Conservation (phyloP, 371 early-diverging fungal species). For the Zychaea mexicana region DNA sequence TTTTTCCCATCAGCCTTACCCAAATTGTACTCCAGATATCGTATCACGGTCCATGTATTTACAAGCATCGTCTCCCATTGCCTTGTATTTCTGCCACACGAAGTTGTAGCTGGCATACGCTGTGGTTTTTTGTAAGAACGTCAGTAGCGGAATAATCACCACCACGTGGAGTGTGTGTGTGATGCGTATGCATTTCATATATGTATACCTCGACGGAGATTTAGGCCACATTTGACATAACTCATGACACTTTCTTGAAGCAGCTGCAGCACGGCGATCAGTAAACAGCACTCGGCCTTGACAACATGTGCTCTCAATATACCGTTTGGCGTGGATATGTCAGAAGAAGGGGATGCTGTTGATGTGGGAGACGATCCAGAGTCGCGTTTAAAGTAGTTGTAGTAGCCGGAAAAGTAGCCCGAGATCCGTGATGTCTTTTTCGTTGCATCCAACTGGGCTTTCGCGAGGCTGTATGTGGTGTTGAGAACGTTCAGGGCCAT, state of each 20-base stretch:
- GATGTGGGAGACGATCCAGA: conserved; percentile 1
- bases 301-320: conserved; percentile 61
- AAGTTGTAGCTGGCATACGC: conserved; percentile 45
- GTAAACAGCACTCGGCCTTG: conserved; percentile 59
- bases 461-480: conserved; percentile 24
- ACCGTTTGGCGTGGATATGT: conserved; percentile 34
- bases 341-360: conserved; percentile 1
- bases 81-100: conserved; percentile 52
- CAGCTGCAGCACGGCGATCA: conserved; percentile 59
- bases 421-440: conserved; percentile 27
- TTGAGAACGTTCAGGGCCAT: conserved; percentile 24
- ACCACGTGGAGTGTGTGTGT: no score
- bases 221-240: conserved; percentile 63
- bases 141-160: no score
- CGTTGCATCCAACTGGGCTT: conserved; percentile 28
- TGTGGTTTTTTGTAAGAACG: conserved; percentile 7
- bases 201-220: conserved; percentile 34
- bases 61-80: conserved; percentile 35
- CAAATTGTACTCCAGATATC: conserved; percentile 51
- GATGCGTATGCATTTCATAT: no score
- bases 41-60: conserved; percentile 52
- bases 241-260: conserved; percentile 62
- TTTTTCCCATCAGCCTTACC: conserved; percentile 26
- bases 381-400: conserved; percentile 21
- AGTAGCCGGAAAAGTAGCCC: conserved; percentile 36